Conservation (phyloP, 768 basidiomycete genomes). For the Gloeopeniophorella convolvens region DNA sequence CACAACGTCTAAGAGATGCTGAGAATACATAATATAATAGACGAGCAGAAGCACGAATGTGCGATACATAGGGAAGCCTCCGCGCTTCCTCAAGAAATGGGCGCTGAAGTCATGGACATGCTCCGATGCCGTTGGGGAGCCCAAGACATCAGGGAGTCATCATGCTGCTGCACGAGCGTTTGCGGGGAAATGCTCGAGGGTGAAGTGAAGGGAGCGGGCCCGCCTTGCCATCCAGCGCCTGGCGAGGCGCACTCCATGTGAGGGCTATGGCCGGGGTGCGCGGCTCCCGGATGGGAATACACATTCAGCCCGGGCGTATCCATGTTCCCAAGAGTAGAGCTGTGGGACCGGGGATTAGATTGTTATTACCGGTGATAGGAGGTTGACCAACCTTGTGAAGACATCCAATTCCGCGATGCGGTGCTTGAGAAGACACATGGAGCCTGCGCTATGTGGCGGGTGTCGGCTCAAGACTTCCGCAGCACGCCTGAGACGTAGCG, state of each 20-base stretch:
- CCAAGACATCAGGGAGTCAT: constrained; percentile 61
- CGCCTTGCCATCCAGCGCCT: background rate
- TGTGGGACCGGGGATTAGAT: background rate
- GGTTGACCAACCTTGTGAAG: constrained; percentile 42
- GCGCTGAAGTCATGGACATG: background rate
- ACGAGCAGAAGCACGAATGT: background rate
- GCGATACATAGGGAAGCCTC: background rate
- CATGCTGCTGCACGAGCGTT: constrained; percentile 35
- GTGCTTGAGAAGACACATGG: constrained; percentile 35
- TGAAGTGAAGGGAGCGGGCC: background rate
- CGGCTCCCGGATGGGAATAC: background rate
- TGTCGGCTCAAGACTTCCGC: constrained; percentile 47
- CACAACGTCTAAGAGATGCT: background rate
- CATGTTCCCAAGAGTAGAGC: background rate
- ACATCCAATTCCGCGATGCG: constrained; percentile 45
- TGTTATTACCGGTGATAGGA: background rate
- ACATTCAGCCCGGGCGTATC: background rate
- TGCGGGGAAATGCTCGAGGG: background rate
- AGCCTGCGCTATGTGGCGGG: constrained; percentile 31
- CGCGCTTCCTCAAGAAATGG: background rate
- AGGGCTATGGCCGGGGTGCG: background rate
- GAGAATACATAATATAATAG: background rate
- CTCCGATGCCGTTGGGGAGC: constrained; percentile 36
- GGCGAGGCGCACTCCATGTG: background rate
- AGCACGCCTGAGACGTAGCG: constrained; percentile 53